These are phyloP conservation scores for Ceratobasidium sp. DNA, from an alignment of 1,284 basidiomycete species.

Conservation along the genomic window DNA sequence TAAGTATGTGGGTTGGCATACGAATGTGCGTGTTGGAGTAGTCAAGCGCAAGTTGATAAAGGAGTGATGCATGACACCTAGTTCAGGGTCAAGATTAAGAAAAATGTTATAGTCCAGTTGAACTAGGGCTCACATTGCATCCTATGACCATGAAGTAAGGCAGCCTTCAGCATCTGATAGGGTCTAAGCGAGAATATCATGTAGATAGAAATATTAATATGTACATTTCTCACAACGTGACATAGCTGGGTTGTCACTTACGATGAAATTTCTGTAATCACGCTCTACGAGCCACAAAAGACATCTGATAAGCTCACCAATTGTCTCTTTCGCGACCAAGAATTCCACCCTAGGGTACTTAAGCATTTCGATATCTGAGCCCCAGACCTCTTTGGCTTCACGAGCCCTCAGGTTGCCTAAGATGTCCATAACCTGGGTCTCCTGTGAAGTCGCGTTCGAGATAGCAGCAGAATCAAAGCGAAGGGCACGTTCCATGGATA, in stretches of 20 bases:
- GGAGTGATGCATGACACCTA: slow-evolving; percentile 59
- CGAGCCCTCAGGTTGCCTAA: slow-evolving; percentile 60
- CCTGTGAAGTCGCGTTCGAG: slow-evolving; percentile 49
- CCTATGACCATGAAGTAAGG: slow-evolving; percentile 70
- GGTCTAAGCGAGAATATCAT: background rate
- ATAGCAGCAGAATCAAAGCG: slow-evolving; percentile 53
- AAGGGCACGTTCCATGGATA: slow-evolving; percentile 59
- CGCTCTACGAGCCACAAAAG: slow-evolving; percentile 50
- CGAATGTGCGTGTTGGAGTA: slow-evolving; percentile 67
- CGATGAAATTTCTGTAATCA: background rate
- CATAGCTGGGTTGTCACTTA: slow-evolving; percentile 63
- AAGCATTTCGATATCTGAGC: slow-evolving; percentile 59
- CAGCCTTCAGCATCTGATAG: slow-evolving; percentile 76
- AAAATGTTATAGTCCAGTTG: slow-evolving; percentile 2
- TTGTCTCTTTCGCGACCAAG: slow-evolving; percentile 59
- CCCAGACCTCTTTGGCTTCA: slow-evolving; percentile 67
- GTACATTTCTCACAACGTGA: slow-evolving; percentile 63
- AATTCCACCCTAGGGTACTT: slow-evolving; percentile 79
- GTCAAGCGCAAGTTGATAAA: slow-evolving; percentile 63
- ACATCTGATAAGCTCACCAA: slow-evolving; percentile 4
- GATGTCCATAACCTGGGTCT: slow-evolving; percentile 61
- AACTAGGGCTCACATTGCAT: slow-evolving; percentile 58
- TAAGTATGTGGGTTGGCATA: slow-evolving; percentile 52
- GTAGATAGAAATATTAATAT: too few species aligned
- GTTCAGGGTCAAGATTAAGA: background rate